phyloP scores from a whole-genome alignment of 176 grass and related monocot genomes.

The Musa troglodytarum region DNA sequence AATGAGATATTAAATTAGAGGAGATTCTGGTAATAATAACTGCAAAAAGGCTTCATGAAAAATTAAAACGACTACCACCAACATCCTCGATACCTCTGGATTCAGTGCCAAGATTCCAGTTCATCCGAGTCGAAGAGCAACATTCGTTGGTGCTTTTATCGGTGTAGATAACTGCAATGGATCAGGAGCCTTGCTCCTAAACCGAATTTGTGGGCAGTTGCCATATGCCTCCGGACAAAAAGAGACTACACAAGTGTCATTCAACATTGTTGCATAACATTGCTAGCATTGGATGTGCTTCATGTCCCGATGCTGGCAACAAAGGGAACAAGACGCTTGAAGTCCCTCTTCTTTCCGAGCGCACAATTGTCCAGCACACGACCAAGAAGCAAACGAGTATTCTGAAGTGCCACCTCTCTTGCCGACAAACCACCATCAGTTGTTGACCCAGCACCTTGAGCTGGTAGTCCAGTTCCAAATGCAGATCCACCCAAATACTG shows the following conservation, averaged over 20 bases:
- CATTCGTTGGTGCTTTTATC: neutral
- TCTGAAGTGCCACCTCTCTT: conserved; percentile 67
- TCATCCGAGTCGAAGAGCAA: neutral
- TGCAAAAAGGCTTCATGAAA: no score
- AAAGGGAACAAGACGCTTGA: conserved; percentile 85
- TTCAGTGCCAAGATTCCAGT: neutral
- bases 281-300: neutral
- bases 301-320: conserved; percentile 52
- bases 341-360: conserved; percentile 84
- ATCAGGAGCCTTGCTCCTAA: neutral
- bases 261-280: neutral
- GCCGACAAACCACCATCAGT: conserved; percentile 40
- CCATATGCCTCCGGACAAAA: neutral
- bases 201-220: neutral
- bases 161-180: neutral
- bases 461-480: conserved; percentile 38
- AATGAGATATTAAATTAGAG: neutral
- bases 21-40: no score
- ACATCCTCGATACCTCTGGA: neutral
- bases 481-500: conserved; percentile 60
- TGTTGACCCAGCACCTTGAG: conserved; percentile 31
- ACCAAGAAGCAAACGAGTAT: conserved; percentile 69
- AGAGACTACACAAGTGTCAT: neutral
- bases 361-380: conserved; percentile 88
- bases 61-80: no score